Conservation (phyloP, 129 eudicot genomes). For the Cynara cardunculus region DNA sequence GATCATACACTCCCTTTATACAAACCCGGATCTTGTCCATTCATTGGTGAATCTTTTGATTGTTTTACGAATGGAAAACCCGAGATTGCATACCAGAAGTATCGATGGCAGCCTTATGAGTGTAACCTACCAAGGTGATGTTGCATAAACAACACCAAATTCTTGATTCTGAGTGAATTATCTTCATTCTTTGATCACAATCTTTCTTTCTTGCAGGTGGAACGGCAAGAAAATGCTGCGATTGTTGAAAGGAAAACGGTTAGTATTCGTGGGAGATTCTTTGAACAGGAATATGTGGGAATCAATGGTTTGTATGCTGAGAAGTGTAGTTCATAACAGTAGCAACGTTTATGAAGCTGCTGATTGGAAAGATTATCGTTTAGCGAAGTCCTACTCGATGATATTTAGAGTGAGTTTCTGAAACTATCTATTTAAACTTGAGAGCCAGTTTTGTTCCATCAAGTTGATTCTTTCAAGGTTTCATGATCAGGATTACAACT, state of each 20-base stretch:
- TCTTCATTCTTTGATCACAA: background rate
- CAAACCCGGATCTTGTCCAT: slow-evolving; percentile 41
- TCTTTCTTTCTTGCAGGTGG: slow-evolving; percentile 34
- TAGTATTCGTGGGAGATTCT: slow-evolving; percentile 65
- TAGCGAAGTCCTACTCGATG: slow-evolving; percentile 47
- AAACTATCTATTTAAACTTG: background rate
- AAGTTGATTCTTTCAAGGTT: background rate
- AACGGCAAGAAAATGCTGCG: slow-evolving; percentile 43
- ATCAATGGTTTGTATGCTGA: slow-evolving; percentile 52
- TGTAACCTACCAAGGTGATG: slow-evolving; percentile 53
- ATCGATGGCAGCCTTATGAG: slow-evolving; percentile 43
- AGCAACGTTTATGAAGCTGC: slow-evolving; percentile 52
- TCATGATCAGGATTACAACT: slow-evolving; percentile 42
- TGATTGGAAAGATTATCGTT: slow-evolving; percentile 39
- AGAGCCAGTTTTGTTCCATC: background rate
- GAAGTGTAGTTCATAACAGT: slow-evolving; percentile 37
- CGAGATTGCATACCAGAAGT: slow-evolving; percentile 25
- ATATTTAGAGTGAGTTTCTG: slow-evolving; percentile 35
- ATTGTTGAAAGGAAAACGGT: slow-evolving; percentile 48
- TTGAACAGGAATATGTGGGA: slow-evolving; percentile 75
- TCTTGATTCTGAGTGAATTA: background rate
- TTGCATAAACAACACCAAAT: background rate
- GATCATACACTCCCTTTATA: slow-evolving; percentile 38
- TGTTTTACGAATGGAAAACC: slow-evolving; percentile 42
- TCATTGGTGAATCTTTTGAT: slow-evolving; percentile 37